These are phyloP conservation scores for Olyra latifolia DNA, from an alignment of 176 grass and related monocot genomes.

Conservation along the genomic window DNA sequence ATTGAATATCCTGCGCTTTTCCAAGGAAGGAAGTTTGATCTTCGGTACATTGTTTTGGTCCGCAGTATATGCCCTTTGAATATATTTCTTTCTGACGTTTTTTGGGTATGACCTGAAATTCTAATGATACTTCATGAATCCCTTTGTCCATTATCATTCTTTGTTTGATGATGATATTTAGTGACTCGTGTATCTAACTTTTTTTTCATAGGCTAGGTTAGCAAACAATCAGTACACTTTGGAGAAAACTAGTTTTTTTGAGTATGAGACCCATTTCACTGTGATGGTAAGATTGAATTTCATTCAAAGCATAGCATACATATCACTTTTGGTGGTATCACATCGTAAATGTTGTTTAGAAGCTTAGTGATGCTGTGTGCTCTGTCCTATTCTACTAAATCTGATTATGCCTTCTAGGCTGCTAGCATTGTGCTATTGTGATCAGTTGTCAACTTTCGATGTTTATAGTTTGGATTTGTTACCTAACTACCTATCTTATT, in stretches of 20 bases:
- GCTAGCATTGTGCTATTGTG: conserved; percentile 10
- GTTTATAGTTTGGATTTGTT: background rate
- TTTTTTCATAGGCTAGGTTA: conserved; percentile 72
- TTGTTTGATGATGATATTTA: conserved; percentile 19
- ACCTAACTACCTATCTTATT: conserved; percentile 12
- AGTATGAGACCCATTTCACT: conserved; percentile 98
- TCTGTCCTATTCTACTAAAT: background rate
- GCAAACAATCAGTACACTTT: conserved; percentile 92
- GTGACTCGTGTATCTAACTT: conserved; percentile 26
- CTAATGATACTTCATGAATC: conserved; percentile 19
- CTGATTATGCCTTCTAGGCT: conserved; percentile 5
- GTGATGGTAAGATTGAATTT: conserved; percentile 74
- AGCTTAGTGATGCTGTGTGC: conserved; percentile 1
- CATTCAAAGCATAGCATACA: background rate
- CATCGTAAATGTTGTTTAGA: conserved; percentile 28
- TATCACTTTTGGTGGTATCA: background rate
- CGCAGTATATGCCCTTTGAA: conserved; percentile 83
- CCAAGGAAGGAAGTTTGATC: conserved; percentile 92
- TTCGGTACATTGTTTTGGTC: conserved; percentile 86
- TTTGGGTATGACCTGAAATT: conserved; percentile 69
- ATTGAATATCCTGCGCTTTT: conserved; percentile 80
- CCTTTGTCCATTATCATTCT: conserved; percentile 13
- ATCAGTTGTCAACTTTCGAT: background rate
- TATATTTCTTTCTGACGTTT: conserved; percentile 88
- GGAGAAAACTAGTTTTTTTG: conserved; percentile 90